A percentile compares a stretch with the other conserved stretches of the same genome.
These are phyloP conservation scores for Epichloe hybrida DNA, from an alignment of 2,329 filamentous ascomycete genomes.

Conservation along the genomic window DNA sequence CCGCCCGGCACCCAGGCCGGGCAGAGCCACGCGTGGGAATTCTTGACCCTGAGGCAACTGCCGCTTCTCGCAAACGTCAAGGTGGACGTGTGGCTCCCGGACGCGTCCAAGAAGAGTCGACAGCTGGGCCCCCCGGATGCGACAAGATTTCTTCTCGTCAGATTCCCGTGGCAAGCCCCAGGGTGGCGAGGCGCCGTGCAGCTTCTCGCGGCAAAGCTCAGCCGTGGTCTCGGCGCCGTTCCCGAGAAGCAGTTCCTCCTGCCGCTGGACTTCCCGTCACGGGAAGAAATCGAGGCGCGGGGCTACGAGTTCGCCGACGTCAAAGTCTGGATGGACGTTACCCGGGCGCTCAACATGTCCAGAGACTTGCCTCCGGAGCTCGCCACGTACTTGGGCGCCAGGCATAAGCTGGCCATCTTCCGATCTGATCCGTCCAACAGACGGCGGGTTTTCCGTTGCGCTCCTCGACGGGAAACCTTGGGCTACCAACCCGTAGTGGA, in stretches of 20 bases:
- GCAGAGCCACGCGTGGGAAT: constrained; percentile 42
- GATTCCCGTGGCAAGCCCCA: constrained; percentile 47
- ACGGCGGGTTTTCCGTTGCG: constrained; percentile 46
- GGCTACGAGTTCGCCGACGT: constrained; percentile 49
- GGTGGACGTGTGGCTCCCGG: constrained; percentile 56
- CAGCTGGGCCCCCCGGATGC: constrained; percentile 36
- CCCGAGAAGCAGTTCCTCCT: constrained; percentile 53
- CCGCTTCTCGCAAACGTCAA: constrained; percentile 58
- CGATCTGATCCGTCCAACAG: constrained; percentile 45
- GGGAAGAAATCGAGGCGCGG: constrained; percentile 40
- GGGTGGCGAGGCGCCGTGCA: constrained; percentile 35
- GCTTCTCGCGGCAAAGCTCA: constrained; percentile 35
- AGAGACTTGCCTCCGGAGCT: constrained; percentile 49
- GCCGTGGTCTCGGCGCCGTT: constrained; percentile 31
- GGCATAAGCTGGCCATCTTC: constrained; percentile 54
- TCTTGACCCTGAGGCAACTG: constrained; percentile 56
- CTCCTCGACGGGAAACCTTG: constrained; percentile 41
- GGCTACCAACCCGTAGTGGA: constrained; percentile 53
- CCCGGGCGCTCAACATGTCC: constrained; percentile 42
- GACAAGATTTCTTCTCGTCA: constrained; percentile 48
- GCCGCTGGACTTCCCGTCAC: constrained; percentile 48
- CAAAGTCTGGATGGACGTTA: constrained; percentile 48
- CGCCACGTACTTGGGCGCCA: constrained; percentile 50
- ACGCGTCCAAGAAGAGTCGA: constrained; percentile 39
- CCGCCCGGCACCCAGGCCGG: background rate